Evolutionary conservation across 1,284 basidiomycete genomes (phyloP), one percentile per base, ranked within the genome.

Genomic region (Uromyces viciae-fabae): DNA sequence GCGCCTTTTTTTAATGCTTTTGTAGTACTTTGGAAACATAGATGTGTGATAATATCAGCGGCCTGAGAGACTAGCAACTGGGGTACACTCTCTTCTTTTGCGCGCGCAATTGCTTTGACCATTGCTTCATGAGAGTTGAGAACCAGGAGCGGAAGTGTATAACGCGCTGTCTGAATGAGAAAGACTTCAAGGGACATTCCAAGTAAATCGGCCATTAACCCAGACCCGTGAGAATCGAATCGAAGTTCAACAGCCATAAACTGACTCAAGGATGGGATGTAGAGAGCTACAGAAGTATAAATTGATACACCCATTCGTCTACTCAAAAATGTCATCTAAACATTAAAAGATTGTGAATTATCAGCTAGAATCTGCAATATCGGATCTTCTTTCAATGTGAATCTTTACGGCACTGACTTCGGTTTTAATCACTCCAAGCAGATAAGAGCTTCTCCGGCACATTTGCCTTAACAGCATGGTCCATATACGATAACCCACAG

Each of bases 391-490:
- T 31, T 2, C 3, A 9, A 9, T 3, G 25, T 4, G 25, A 46
- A n/a, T 25, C 9, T 71, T 43, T 3, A 40, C 0, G 49, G 17
- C 36, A 14, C 77, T 60, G 2, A 81, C 79, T 60, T 81, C 79
- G 58, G 56, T 81, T 66, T 38, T 64, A 28, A 81, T 73, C 0
- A 81, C 62, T 31, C 71, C 79, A 9, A 71, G 79, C 46, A 81
- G 38, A 56, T 66, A 81, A 22, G 79, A 62, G 49, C 72, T 68
- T 75, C 69, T 72, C 46, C 71, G 56, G 54, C 60, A 66, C 71
- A 81, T 81, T 31, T 81, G 79, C n/a, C 79, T 43, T 42, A 81
- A 28, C 22, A 81, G 49, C 22, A 81, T 81, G 22, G 60, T 68
- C 28, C 79, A 81, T 8, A 81, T 52, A 38, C 69, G 68, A 64